Base-by-base conservation (phyloP, 495 filamentous ascomycete genomes). In the Penicillium psychrofluorescens region DNA sequence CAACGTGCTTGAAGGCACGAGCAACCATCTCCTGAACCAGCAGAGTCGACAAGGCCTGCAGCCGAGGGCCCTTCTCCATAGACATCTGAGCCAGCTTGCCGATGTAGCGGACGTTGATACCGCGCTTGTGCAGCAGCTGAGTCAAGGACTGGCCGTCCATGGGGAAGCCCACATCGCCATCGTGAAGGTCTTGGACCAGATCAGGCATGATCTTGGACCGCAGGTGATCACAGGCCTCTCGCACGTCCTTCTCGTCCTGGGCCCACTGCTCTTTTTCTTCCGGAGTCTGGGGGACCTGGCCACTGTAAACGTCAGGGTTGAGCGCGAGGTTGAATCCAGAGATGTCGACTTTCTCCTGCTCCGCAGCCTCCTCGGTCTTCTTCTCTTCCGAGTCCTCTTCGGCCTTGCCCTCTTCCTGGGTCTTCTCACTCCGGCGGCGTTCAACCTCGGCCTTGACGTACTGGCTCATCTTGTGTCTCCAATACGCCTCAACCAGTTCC, bases 41-140 rank as follows among this genome's bases (percentile, higher is more conserved):
- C 34, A 99, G 72, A 41, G 77, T 76, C 32, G 79, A 79, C 46
- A 99, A 72, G 41, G 88, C 86, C 36, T 82, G 71, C 11, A 96
- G 71, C 40, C 88, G 85, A 35, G 78, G 68, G 34, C 82, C 85
- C 55, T 79, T 73, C 49, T 78, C 68, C 45, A 78, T 76, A 46
- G 84, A 79, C 36, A 87, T 71, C 37, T 76, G 70, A 14, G 85
- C 86, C 51, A 97, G 58, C 59, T 79, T 85, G 39, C 94, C 94
- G 27, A 99, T 78, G 65, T 99, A 99, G 56, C 94, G 83, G 49
- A 95, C 77, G 71, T 97, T 99, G 69, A 99, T 86, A 63, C 94
- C 94, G 30, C 94, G 88, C 68, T 95, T 95, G 70, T 99, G 94
- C 70, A 99, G 78, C 35, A 95, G 78, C 50, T 82, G 79, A 48